Evolutionary conservation across 768 basidiomycete species (phyloP).

Genomic region (Leccinum rimulosum): DNA sequence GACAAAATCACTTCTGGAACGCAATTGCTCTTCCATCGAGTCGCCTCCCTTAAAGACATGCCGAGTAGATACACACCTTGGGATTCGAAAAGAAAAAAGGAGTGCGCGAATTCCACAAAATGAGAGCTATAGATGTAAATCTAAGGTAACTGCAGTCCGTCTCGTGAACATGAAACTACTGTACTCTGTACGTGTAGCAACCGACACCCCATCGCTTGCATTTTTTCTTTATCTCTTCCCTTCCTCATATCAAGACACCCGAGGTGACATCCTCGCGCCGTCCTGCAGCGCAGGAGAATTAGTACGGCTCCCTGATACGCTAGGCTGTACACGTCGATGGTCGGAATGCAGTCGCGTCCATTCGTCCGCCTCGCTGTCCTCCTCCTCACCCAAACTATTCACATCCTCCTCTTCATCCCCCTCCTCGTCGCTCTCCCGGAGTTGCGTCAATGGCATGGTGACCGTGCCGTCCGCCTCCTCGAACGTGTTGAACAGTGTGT

Average conservation of each 20-base stretch:
- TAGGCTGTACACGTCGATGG: constrained; percentile 18
- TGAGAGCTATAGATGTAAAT: constrained; percentile 21
- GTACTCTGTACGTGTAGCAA: constrained; percentile 14
- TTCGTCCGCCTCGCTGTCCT: constrained; percentile 48
- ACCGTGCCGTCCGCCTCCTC: constrained; percentile 40
- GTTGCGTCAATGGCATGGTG: constrained; percentile 53
- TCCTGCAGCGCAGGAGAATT: constrained; percentile 45
- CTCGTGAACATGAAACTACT: constrained; percentile 1
- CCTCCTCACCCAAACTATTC: constrained; percentile 28
- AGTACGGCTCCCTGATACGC: constrained; percentile 53
- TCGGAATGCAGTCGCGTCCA: constrained; percentile 33
- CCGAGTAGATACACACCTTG: not conserved
- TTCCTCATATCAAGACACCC: constrained; percentile 13
- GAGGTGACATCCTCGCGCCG: constrained; percentile 23
- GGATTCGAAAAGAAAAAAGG: not conserved
- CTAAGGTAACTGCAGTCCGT: constrained; percentile 30
- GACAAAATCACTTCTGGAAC: too few relatives aligned
- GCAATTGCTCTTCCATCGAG: not conserved
- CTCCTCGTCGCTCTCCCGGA: constrained; percentile 69
- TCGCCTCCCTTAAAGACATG: not conserved
- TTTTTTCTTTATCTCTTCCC: not conserved
- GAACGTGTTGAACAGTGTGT: constrained; percentile 74
- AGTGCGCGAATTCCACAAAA: constrained; percentile 12
- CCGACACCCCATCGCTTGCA: not conserved
- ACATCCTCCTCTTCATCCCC: constrained; percentile 41